Percentiles rank a stretch among this genome's conserved stretches.
These are phyloP conservation scores for Geotrichum ghanense DNA, from an alignment of 805 yeast species.

Conservation along the genomic window DNA sequence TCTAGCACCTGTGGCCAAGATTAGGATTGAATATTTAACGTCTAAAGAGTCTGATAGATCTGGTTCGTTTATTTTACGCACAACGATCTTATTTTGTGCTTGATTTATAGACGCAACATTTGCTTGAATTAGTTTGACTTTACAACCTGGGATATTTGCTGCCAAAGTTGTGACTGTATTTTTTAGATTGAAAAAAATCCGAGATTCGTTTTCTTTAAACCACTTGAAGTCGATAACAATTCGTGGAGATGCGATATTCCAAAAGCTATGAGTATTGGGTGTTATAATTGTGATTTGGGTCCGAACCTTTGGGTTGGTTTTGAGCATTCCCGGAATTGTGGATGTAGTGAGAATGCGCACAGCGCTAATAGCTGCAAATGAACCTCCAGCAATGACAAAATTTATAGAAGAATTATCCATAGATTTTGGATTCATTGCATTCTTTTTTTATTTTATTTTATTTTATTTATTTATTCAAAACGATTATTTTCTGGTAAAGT, in stretches of 20 bases:
- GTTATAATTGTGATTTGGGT: not conserved
- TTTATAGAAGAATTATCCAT: no score
- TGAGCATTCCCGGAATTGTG: not conserved
- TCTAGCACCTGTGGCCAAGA: constrained; percentile 15
- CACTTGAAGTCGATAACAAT: not conserved
- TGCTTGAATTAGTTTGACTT: constrained; percentile 10
- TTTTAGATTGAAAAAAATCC: not conserved
- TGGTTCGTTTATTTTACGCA: constrained; percentile 9
- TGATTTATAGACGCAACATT: constrained; percentile 8
- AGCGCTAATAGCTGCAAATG: constrained; percentile 4
- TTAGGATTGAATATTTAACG: no score
- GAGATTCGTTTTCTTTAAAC: not conserved
- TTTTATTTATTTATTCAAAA: no score
- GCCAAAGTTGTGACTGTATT: not conserved
- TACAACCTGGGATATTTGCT: not conserved
- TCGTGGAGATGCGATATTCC: constrained; percentile 2
- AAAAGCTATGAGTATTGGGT: not conserved
- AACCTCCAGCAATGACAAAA: constrained; percentile 6
- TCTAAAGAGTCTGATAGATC: no score
- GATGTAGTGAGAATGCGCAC: not conserved
- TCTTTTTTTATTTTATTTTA: no score
- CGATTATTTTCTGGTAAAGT: no score
- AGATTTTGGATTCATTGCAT: no score
- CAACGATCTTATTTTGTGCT: not conserved
- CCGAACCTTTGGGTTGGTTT: not conserved